phyloP scores from a whole-genome alignment of 148 eudicot genomes.

The Rhododendron ovatum region DNA sequence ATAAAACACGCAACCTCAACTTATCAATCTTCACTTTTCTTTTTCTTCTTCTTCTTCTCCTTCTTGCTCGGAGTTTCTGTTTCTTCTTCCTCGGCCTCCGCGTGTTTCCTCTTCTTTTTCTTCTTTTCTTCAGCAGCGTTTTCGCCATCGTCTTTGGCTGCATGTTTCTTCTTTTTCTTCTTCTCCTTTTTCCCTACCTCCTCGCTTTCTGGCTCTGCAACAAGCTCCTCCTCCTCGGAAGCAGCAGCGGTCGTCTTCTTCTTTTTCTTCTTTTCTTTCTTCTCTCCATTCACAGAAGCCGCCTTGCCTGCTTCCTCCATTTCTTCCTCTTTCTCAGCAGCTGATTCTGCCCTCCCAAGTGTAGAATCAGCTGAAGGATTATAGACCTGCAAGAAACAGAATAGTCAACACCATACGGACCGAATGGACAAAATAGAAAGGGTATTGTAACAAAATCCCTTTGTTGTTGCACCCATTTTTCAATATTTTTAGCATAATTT shows the following conservation, averaged over 20 bases:
- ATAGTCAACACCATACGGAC: not conserved
- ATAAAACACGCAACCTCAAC: not conserved
- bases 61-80: constrained; percentile 48
- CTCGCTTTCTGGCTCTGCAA: constrained; percentile 22
- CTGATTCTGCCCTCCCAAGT: constrained; percentile 34
- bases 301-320: constrained; percentile 23
- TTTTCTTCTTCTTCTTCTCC: constrained; percentile 77
- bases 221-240: constrained; percentile 26
- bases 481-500: not conserved
- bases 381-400: constrained; percentile 47
- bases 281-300: constrained; percentile 20
- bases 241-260: constrained; percentile 40
- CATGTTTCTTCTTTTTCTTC: constrained; percentile 54
- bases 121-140: constrained; percentile 36
- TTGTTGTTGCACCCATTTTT: not conserved
- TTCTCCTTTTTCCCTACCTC: constrained; percentile 31
- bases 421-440: not conserved
- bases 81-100: constrained; percentile 49
- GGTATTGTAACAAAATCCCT: not conserved
- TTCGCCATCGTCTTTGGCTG: constrained; percentile 26
- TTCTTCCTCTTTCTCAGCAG: constrained; percentile 28
- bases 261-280: constrained; percentile 33
- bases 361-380: constrained; percentile 87
- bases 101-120: constrained; percentile 77
- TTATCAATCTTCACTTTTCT: constrained; percentile 58